Evolutionary conservation across 148 eudicot genomes (phyloP).

Genomic region (Suaeda aralocaspica): DNA sequence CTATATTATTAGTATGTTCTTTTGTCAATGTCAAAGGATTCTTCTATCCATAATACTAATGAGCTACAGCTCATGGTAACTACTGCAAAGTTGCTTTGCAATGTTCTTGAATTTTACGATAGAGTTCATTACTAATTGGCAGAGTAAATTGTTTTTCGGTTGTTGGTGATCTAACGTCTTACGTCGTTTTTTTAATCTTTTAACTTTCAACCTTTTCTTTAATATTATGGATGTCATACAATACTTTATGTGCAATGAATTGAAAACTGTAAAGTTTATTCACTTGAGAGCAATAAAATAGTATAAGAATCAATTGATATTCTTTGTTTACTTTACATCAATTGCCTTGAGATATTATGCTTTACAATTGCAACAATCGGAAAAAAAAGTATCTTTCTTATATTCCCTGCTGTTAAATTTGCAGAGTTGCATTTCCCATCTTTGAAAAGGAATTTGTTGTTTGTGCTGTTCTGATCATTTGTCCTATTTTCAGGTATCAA

Average conservation of each 20-base stretch:
- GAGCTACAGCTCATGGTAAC: neutral
- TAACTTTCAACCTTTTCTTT: neutral
- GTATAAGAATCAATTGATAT: neutral
- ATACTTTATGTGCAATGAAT: neutral
- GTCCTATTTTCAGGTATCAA: conserved; percentile 46
- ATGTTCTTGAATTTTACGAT: neutral
- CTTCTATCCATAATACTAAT: neutral
- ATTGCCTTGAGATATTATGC: neutral
- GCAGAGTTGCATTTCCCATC: neutral
- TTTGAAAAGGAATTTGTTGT: conserved; percentile 12
- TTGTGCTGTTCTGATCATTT: conserved; percentile 17
- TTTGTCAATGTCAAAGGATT: neutral
- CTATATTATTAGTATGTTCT: neutral
- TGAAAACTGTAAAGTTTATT: neutral
- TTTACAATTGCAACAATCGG: neutral
- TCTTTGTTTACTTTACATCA: conserved; percentile 3
- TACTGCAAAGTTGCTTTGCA: neutral
- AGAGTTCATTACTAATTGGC: neutral
- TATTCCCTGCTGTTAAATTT: neutral
- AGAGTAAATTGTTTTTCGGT: neutral
- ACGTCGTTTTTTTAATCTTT: neutral
- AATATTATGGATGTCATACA: neutral
- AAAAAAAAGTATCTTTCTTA: neutral
- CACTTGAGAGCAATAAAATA: neutral
- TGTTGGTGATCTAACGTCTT: neutral